These are phyloP conservation scores for Globisporangium emineosum DNA, from an alignment of 352 stramenopile genomes.

Conservation along the genomic window DNA sequence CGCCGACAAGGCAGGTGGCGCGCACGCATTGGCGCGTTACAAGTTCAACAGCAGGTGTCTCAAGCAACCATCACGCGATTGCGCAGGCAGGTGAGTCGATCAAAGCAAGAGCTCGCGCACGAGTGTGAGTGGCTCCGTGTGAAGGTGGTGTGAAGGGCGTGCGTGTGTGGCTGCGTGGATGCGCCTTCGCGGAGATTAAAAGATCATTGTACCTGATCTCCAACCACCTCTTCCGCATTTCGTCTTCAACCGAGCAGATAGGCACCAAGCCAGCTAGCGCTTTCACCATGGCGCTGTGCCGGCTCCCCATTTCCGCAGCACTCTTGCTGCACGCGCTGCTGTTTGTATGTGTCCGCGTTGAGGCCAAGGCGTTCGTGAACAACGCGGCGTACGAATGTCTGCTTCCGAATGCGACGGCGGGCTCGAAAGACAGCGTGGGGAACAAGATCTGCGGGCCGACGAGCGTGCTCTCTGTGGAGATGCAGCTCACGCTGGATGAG, in stretches of 20 bases:
- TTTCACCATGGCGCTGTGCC: background rate
- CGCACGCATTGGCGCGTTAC: slow-evolving; percentile 7
- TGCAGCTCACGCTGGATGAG: slow-evolving; percentile 18
- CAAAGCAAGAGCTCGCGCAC: too few species aligned
- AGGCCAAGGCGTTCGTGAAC: slow-evolving; percentile 21
- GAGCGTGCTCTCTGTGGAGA: slow-evolving; percentile 16
- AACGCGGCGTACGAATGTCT: slow-evolving; percentile 20
- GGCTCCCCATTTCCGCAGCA: background rate
- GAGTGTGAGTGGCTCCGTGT: background rate
- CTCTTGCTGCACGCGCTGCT: slow-evolving; percentile 3
- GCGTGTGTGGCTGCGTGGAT: slow-evolving; percentile 2
- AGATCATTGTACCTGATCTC: background rate
- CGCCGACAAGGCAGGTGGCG: slow-evolving; percentile 9
- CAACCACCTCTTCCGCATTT: background rate
- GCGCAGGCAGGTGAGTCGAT: too few species aligned
- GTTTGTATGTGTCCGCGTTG: background rate
- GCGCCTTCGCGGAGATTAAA: slow-evolving; percentile 9
- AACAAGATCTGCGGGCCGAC: slow-evolving; percentile 14
- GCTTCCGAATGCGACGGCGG: background rate
- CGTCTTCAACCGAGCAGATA: slow-evolving; percentile 8
- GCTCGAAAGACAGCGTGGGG: background rate
- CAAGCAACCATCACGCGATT: background rate
- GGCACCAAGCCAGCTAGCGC: too few species aligned
- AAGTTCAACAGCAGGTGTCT: slow-evolving; percentile 15
- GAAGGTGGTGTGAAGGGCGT: background rate